Evolutionary conservation across 495 filamentous ascomycete genomes (phyloP).

Genomic region (Penicillium silybi): DNA sequence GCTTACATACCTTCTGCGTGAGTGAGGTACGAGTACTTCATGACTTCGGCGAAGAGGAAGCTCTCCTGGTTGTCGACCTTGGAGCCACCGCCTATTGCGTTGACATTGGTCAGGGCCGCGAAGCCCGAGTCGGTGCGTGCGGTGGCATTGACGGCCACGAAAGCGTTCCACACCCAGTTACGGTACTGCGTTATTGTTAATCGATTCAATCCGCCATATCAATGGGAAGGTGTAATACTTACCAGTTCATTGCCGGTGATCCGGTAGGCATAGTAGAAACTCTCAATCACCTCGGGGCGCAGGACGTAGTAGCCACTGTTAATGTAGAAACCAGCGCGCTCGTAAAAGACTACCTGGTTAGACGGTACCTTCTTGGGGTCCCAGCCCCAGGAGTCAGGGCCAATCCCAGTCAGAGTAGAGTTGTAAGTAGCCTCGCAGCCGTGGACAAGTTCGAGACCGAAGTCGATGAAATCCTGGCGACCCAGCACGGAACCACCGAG

Average conservation of each 20-base stretch:
- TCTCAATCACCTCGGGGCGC: slow-evolving; percentile 82
- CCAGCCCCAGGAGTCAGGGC: slow-evolving; percentile 77
- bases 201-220: not conserved
- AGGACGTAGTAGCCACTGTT: slow-evolving; percentile 59
- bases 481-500: slow-evolving; percentile 72
- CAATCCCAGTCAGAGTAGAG: slow-evolving; percentile 65
- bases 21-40: slow-evolving; percentile 81
- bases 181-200: slow-evolving; percentile 53
- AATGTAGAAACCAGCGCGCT: slow-evolving; percentile 70
- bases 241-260: slow-evolving; percentile 61
- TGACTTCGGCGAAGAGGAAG: slow-evolving; percentile 85
- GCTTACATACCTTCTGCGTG: slow-evolving; percentile 38
- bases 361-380: slow-evolving; percentile 46
- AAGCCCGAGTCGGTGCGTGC: slow-evolving; percentile 64
- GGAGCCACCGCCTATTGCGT: slow-evolving; percentile 54
- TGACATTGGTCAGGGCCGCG: slow-evolving; percentile 63
- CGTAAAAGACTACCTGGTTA: slow-evolving; percentile 55
- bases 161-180: slow-evolving; percentile 84
- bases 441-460: slow-evolving; percentile 69
- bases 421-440: slow-evolving; percentile 74
- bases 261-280: slow-evolving; percentile 83
- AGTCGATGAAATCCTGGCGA: slow-evolving; percentile 61
- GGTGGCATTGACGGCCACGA: slow-evolving; percentile 63
- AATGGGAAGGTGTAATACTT: slow-evolving; percentile 3
- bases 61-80: slow-evolving; percentile 75